Base-by-base conservation (phyloP, 2,329 filamentous ascomycete species). In the Fusarium sp. region DNA sequence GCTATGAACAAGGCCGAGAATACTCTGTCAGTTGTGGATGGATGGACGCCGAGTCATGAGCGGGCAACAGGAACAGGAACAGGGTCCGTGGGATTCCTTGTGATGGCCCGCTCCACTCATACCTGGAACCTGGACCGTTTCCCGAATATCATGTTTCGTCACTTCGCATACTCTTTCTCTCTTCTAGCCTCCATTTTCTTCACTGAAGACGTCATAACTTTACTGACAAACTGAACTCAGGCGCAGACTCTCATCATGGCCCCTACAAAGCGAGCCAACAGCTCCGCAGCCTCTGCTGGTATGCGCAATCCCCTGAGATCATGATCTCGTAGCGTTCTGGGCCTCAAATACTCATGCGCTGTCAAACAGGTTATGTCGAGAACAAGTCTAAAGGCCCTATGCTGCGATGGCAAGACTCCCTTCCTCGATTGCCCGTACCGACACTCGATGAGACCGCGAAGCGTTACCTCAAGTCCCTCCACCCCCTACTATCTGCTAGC, bases 361-460 rank as follows among this genome's bases (percentile, higher is more conserved):
- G 50, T n/a, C 31, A 25, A 47, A 15, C 35, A 91, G 91, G 89
- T 70, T 94, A 95, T 79, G 86, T 83, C 72, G 92, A 95, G 79
- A 91, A 95, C 77, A 83, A 84, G 71, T 88, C 87, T 71, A 93
- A 92, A 76, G 91, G 91, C 50, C 82, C 87, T 42, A 95, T 92
- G 90, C 83, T 95, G 69, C 87, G 92, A 69, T 96, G 91, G 77
- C 91, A 96, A 75, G 91, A 93, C 34, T 94, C 91, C n/a, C 85
- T 96, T 29, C 91, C 91, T 40, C 84, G 83, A 34, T 83, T 96
- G 26, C 91, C 92, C 12, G 90, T 95, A 5, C 91, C 91, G 10
- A 89, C 90, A 1, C 89, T 96, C 68, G 88, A 94, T 74, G 91
- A 95, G 80, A 95, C 91, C 7, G 86, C 91, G 34, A 84, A 86